Evolutionary conservation across 2,329 filamentous ascomycete species (phyloP).

Genomic region (Ophiostoma ulmi): DNA sequence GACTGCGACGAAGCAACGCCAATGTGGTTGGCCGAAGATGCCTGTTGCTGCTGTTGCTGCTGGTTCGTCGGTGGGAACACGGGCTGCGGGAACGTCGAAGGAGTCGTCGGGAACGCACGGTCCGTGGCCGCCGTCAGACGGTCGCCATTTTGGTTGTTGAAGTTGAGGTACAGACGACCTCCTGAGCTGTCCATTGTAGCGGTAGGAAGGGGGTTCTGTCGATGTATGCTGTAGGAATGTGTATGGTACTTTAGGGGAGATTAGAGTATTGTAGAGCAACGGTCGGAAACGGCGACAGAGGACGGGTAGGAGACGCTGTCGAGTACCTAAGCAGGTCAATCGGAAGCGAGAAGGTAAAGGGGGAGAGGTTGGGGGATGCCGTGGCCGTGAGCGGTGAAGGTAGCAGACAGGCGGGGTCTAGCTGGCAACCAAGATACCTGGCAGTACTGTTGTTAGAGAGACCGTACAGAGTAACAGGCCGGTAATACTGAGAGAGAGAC

Average conservation of each 20-base stretch:
- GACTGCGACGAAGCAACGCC: conserved; percentile 42
- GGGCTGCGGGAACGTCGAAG: conserved; percentile 93
- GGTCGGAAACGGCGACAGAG: neutral
- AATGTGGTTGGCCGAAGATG: conserved; percentile 32
- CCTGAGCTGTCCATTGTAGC: conserved; percentile 52
- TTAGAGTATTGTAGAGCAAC: neutral
- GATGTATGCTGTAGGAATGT: neutral
- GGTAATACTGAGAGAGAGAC: neutral
- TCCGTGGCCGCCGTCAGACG: conserved; percentile 54
- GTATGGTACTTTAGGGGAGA: neutral
- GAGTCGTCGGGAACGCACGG: conserved; percentile 73
- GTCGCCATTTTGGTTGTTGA: conserved; percentile 57
- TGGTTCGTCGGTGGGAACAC: conserved; percentile 52
- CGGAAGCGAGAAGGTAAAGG: conserved; percentile 1
- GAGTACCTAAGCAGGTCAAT: neutral
- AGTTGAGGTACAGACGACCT: conserved; percentile 61
- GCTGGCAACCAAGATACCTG: neutral
- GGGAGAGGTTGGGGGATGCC: conserved; percentile 12
- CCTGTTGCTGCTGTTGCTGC: conserved; percentile 27
- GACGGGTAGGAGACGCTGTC: conserved; percentile 4
- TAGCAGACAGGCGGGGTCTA: conserved; percentile 16
- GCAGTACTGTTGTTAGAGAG: conserved; percentile 13
- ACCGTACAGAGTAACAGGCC: neutral
- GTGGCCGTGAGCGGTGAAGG: conserved; percentile 10
- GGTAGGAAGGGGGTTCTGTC: conserved; percentile 7